These are phyloP conservation scores for Gonapodya sp. DNA, from an alignment of 192 early-diverging fungal species.

Conservation along the genomic window DNA sequence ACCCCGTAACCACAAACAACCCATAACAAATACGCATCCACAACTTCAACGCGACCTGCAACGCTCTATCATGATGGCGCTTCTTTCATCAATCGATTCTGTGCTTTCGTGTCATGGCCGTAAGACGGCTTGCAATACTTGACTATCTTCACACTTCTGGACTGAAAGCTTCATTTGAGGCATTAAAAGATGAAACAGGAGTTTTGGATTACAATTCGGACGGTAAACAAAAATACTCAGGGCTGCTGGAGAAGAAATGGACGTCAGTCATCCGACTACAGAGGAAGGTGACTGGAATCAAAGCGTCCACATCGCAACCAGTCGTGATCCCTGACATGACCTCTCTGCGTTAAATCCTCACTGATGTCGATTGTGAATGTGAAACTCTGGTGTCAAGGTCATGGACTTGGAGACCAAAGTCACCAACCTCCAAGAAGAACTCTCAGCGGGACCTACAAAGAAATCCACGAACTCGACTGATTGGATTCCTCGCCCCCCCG, in stretches of 20 bases:
- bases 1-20: not conserved
- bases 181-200: slow-evolving; percentile 59
- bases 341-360: not conserved
- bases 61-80: not conserved
- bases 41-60: not conserved
- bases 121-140: slow-evolving; percentile 65
- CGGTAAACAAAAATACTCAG: slow-evolving; percentile 66
- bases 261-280: slow-evolving; percentile 87
- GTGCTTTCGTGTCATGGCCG: not conserved
- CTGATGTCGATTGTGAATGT: not conserved
- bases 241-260: slow-evolving; percentile 87
- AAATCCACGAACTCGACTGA: slow-evolving; percentile 44
- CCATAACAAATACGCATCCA: not conserved
- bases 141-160: slow-evolving; percentile 80
- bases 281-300: slow-evolving; percentile 49
- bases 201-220: slow-evolving; percentile 64
- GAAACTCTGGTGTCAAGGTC: slow-evolving; percentile 39
- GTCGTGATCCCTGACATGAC: too few relatives aligned
- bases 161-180: slow-evolving; percentile 53
- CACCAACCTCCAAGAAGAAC: slow-evolving; percentile 64
- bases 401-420: slow-evolving; percentile 85
- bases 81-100: not conserved
- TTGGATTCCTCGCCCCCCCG: slow-evolving; percentile 79
- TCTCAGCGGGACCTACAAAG: slow-evolving; percentile 38
- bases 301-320: not conserved